Conservation (phyloP, 345 rosid species). For the Brassica nigra region DNA sequence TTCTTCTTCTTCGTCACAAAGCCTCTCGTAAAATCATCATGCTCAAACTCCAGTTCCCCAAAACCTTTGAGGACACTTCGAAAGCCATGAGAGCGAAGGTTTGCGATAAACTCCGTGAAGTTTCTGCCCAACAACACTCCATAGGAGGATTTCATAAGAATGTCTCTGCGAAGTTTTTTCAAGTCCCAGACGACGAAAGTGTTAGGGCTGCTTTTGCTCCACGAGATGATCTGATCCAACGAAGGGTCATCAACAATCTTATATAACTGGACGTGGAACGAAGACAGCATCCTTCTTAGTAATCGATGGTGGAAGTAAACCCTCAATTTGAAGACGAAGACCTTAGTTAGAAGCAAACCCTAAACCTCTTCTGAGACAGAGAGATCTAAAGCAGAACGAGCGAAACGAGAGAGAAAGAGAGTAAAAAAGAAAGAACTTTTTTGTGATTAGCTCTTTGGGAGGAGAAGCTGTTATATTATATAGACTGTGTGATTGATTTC, state of each 20-base stretch:
- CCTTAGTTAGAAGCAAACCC: background rate
- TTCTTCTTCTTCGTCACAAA: background rate
- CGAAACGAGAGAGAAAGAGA: too few relatives aligned
- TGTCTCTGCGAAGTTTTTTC: background rate
- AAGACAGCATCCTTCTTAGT: background rate
- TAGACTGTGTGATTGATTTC: background rate
- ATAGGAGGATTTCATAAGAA: background rate
- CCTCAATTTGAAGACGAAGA: background rate
- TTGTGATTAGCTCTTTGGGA: background rate
- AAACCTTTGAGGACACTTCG: background rate
- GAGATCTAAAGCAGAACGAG: too few relatives aligned
- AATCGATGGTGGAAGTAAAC: background rate
- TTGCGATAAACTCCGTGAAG: background rate
- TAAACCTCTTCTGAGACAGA: too few relatives aligned
- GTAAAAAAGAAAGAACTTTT: background rate
- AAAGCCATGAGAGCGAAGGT: background rate
- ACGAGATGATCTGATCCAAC: background rate
- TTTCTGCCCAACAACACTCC: background rate
- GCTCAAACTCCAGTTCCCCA: background rate
- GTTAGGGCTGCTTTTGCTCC: background rate
- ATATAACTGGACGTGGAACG: background rate
- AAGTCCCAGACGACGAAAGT: background rate
- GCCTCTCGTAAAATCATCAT: background rate
- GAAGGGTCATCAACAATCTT: background rate
- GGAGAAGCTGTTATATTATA: background rate